Evolutionary conservation across 129 eudicot species (phyloP).

Genomic region (Erigeron canadensis): DNA sequence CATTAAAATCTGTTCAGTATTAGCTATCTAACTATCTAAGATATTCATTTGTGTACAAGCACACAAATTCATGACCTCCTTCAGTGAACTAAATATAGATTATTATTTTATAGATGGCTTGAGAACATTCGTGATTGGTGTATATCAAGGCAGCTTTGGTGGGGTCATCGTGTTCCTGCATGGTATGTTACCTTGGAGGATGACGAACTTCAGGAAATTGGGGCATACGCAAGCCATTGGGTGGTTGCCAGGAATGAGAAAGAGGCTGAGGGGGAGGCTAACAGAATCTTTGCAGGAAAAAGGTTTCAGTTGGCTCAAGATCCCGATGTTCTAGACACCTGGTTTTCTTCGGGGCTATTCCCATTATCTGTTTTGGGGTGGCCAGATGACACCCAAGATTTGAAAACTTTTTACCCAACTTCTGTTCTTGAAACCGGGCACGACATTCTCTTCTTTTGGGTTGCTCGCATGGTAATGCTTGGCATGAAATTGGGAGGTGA

Average conservation of each 20-base stretch:
- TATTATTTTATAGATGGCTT: slow-evolving; percentile 64
- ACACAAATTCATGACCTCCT: background rate
- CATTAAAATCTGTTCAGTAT: no score
- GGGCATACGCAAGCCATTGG: slow-evolving; percentile 75
- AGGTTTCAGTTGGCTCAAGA: slow-evolving; percentile 71
- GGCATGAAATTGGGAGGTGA: slow-evolving; percentile 84
- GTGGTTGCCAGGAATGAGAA: slow-evolving; percentile 77
- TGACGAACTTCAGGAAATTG: slow-evolving; percentile 72
- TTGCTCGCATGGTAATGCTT: slow-evolving; percentile 93
- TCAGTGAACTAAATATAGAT: background rate
- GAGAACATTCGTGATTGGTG: slow-evolving; percentile 98
- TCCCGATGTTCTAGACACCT: slow-evolving; percentile 86
- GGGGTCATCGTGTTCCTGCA: slow-evolving; percentile 98
- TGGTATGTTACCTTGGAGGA: slow-evolving; percentile 82
- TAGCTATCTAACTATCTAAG: no score
- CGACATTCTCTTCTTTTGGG: slow-evolving; percentile 90
- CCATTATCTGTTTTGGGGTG: slow-evolving; percentile 85
- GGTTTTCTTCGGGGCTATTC: slow-evolving; percentile 86
- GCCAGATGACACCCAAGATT: slow-evolving; percentile 86
- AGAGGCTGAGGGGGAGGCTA: slow-evolving; percentile 68
- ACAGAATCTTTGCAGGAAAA: slow-evolving; percentile 53
- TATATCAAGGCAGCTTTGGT: slow-evolving; percentile 94
- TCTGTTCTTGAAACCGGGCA: slow-evolving; percentile 92
- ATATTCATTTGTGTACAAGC: no score
- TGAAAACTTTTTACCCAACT: slow-evolving; percentile 74